Evolutionary conservation across 139 green algal genomes (phyloP).

Genomic region (Chlamydomonas sp.): DNA sequence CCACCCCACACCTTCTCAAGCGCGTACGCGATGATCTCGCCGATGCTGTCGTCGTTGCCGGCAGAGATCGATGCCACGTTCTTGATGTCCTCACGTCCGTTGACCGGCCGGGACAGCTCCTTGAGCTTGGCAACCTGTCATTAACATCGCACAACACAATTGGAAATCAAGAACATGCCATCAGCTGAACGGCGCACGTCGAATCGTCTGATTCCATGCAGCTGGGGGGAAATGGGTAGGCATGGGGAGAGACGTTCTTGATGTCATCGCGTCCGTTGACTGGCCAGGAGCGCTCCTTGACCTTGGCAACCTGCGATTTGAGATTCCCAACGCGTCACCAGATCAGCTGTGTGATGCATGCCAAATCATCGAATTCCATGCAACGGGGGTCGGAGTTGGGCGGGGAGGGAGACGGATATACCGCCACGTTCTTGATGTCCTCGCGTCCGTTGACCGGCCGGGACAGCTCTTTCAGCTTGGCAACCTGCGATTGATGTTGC

Average conservation of each 20-base stretch:
- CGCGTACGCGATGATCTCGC: conserved; percentile 89
- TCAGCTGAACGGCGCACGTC: neutral
- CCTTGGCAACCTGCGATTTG: no score
- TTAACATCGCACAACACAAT: neutral
- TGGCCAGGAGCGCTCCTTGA: conserved; percentile 72
- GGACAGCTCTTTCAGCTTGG: neutral
- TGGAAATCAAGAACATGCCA: neutral
- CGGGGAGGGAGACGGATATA: no score
- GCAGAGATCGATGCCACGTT: conserved; percentile 94
- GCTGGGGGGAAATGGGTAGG: neutral
- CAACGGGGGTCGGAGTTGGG: no score
- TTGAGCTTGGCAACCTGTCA: neutral
- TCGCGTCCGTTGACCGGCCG: neutral
- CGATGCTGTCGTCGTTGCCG: conserved; percentile 87
- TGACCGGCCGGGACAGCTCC: neutral
- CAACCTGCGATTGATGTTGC: neutral
- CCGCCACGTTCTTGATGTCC: conserved; percentile 77
- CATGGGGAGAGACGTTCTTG: conserved; percentile 28
- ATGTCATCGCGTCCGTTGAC: conserved; percentile 89
- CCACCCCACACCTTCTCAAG: conserved; percentile 88
- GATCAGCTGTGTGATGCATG: no score
- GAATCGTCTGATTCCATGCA: neutral
- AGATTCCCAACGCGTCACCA: no score
- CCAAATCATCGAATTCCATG: no score
- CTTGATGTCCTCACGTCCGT: conserved; percentile 22